Evolutionary conservation across 352 stramenopile genomes (phyloP).

Genomic region (Pythium dissimile): DNA sequence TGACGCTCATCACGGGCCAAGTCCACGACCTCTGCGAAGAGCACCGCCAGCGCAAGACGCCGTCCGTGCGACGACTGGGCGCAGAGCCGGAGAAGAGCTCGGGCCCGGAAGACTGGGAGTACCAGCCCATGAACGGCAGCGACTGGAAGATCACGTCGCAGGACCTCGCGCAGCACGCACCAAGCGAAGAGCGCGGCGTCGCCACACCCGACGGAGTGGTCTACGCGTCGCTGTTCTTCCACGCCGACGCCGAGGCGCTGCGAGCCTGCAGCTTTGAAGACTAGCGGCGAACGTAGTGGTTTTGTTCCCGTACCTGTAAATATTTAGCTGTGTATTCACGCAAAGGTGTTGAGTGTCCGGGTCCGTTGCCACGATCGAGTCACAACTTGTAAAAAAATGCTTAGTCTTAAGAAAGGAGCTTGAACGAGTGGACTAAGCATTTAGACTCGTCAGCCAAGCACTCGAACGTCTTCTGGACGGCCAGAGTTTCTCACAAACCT

Average conservation of each 20-base stretch:
- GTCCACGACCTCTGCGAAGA: slow-evolving; percentile 20
- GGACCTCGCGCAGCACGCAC: not conserved
- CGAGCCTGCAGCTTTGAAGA: not conserved
- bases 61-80: not conserved
- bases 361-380: no score
- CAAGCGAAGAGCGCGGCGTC: not conserved
- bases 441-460: no score
- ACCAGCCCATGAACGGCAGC: slow-evolving; percentile 5
- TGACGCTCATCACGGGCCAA: slow-evolving; percentile 4
- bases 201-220: not conserved
- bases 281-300: not conserved
- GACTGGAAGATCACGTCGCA: slow-evolving; percentile 5
- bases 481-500: no score
- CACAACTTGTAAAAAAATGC: no score
- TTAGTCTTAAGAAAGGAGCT: no score
- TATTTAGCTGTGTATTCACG: no score
- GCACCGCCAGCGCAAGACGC: slow-evolving; percentile 3
- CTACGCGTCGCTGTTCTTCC: slow-evolving; percentile 1
- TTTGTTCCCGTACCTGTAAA: no score
- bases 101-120: not conserved
- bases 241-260: not conserved
- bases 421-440: no score
- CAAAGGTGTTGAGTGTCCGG: not conserved
- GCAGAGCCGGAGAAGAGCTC: not conserved
- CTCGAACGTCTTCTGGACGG: no score